phyloP scores from a whole-genome alignment of 257 asterid species.

The Ilex asprella region DNA sequence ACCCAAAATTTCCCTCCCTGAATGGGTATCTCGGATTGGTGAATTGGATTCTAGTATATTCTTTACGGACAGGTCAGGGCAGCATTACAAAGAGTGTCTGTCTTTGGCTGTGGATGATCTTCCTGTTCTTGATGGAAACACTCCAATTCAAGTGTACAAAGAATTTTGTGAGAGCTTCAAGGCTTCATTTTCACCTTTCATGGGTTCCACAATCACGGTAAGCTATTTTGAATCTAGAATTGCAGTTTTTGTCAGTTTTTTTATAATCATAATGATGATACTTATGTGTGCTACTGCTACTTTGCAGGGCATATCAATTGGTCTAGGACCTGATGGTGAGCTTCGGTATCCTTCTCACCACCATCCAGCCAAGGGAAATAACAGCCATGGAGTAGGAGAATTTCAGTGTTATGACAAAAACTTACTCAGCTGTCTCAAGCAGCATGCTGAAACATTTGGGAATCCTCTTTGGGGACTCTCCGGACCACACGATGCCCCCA shows the following conservation, averaged over 20 bases:
- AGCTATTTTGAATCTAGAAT: slow-evolving; percentile 9
- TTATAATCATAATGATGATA: neutral
- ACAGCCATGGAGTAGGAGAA: slow-evolving; percentile 56
- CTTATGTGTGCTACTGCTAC: slow-evolving; percentile 11
- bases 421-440: slow-evolving; percentile 56
- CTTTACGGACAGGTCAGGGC: slow-evolving; percentile 59
- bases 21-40: slow-evolving; percentile 37
- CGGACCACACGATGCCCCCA: slow-evolving; percentile 76
- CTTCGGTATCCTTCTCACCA: slow-evolving; percentile 77
- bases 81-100: slow-evolving; percentile 48
- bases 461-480: slow-evolving; percentile 80
- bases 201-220: slow-evolving; percentile 80
- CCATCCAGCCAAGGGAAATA: slow-evolving; percentile 14
- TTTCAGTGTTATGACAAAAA: slow-evolving; percentile 77
- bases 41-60: slow-evolving; percentile 49
- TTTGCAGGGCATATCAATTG: slow-evolving; percentile 63
- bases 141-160: slow-evolving; percentile 62
- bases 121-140: slow-evolving; percentile 72
- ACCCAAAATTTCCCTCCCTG: slow-evolving; percentile 41
- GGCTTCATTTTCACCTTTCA: slow-evolving; percentile 41
- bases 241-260: neutral
- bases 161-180: slow-evolving; percentile 65
- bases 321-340: slow-evolving; percentile 91
- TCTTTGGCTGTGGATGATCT: slow-evolving; percentile 68
- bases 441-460: slow-evolving; percentile 44